Base-by-base conservation (phyloP, 176 grass and related monocot species). In the Carex kokanica region DNA sequence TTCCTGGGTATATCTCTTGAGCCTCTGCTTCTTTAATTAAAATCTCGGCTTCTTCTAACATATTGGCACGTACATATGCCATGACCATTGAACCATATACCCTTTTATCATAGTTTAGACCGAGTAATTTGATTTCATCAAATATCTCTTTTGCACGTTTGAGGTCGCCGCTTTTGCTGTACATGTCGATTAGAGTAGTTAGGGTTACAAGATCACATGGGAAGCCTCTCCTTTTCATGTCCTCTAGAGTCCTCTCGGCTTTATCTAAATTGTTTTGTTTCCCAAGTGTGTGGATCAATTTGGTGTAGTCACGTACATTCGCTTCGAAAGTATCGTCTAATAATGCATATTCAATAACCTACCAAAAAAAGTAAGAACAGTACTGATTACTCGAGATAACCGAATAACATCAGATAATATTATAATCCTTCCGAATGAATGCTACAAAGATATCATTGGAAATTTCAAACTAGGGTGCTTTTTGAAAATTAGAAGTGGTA, bases 51-150 rank as follows among this genome's bases (percentile, higher is more conserved):
- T 83, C 60, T 9, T 86, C 74, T 60, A 95, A n/a, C 86, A 93
- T 92, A 74, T 85, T 84, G 74, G 88, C 88, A 68, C 96, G 91
- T 69, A 95, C 86, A 64, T 95, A 99, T 21, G 96, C 90, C 96
- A 95, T 95, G 52, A 91, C 34, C 96, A 99, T 99, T 2, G 96
- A 91, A 15, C 96, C 90, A 7, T 93, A 95, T 15, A 85, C 88
- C 4, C 89, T 78, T 60, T 95, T 99, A 74, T 98, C 93, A 4
- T 93, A 60, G 2, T 85, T 86, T 32, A 91, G 60, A 58, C 91
- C 86, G 2, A 98, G 85, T 81, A 95, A 53, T 57, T 86, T 70
- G 7, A 95, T 99, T 67, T 99, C 80, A 86, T 90, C 11, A 8
- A 95, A 99, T 14, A 68, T 72, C 80, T 90, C 86, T 27, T 87